These are phyloP conservation scores for Termitomyces sp. DNA, from an alignment of 768 basidiomycete genomes.

Conservation along the genomic window DNA sequence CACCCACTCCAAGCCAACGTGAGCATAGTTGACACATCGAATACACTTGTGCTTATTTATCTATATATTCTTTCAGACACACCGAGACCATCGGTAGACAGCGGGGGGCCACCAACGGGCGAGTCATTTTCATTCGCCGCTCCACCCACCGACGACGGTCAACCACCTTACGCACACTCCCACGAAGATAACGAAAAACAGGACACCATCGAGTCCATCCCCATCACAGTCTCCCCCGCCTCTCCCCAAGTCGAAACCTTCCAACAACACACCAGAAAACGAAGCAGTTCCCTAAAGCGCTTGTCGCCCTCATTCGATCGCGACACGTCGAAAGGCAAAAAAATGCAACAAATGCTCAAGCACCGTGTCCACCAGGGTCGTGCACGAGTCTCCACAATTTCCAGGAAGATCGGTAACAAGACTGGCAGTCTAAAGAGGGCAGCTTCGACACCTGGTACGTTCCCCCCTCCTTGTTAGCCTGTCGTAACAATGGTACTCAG, in stretches of 20 bases:
- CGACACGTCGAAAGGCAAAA: slow-evolving; percentile 60
- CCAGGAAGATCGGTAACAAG: slow-evolving; percentile 66
- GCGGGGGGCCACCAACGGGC: slow-evolving; percentile 6
- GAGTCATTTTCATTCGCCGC: slow-evolving; percentile 8
- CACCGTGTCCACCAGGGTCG: slow-evolving; percentile 71
- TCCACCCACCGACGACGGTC: background rate
- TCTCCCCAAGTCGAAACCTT: slow-evolving; percentile 38
- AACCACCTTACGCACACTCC: background rate
- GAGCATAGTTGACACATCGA: background rate
- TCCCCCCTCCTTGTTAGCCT: background rate
- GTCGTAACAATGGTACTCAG: background rate
- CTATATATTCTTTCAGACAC: slow-evolving; percentile 9
- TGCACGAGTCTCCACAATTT: slow-evolving; percentile 70
- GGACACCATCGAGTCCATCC: slow-evolving; percentile 25
- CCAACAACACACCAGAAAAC: background rate
- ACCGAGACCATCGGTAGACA: slow-evolving; percentile 17
- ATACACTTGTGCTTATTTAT: background rate
- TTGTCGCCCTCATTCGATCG: slow-evolving; percentile 36
- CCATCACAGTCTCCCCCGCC: slow-evolving; percentile 64
- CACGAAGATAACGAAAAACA: slow-evolving; percentile 4
- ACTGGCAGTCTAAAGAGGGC: slow-evolving; percentile 55
- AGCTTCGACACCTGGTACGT: slow-evolving; percentile 67
- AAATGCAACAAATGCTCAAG: slow-evolving; percentile 74
- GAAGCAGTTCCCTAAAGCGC: slow-evolving; percentile 21
- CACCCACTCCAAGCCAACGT: slow-evolving; percentile 15